Base-by-base conservation (phyloP, 2,329 filamentous ascomycete species). In the Hortaea werneckii region DNA sequence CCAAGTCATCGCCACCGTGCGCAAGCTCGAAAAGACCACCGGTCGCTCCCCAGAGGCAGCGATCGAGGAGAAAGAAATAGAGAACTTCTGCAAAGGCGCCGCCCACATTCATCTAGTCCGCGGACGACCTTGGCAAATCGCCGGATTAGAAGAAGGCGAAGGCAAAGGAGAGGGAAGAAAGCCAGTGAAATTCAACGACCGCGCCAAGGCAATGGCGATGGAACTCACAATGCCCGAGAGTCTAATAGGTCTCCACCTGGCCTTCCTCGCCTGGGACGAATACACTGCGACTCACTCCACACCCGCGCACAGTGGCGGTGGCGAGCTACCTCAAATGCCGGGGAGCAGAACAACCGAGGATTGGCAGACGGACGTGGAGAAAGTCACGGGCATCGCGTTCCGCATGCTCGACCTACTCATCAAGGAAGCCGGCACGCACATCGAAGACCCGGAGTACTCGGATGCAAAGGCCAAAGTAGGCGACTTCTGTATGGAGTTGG, bases 61-160 rank as follows among this genome's bases (percentile, higher is more conserved):
- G 2, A 75, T 94, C 46, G 74, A 83, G 40, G 72, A 79, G 39
- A 77, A 78, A 44, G 87, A 95, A 57, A 82, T 96, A 40, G 89
- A 95, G 59, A 73, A 84, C 32, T 96, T 95, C 65, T 96, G 90
- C 76, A 95, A 94, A 68, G 94, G 94, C 55, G 90, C 89, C 42
- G 85, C 85, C 40, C 92, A 94, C 62, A 84, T 95, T 62, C 94
- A 92, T 67, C 77, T 96, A 41, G 82, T 96, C 47, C 84, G 83
- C 28, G 79, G 79, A 12, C 67, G 73, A 28, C 68, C 71, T 3
- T 72, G 81, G 41, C 73, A 74, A 32, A 56, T 73, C n/a, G 55
- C 65, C 54, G 70, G 72, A 40, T n/a, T 35, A 9, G 32, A 35
- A n/a, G 32, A 35, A 35, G 32, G 4, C 32, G 20, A 20, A 20